phyloP scores from a whole-genome alignment of 768 basidiomycete species.

The Naganishia randhawae region DNA sequence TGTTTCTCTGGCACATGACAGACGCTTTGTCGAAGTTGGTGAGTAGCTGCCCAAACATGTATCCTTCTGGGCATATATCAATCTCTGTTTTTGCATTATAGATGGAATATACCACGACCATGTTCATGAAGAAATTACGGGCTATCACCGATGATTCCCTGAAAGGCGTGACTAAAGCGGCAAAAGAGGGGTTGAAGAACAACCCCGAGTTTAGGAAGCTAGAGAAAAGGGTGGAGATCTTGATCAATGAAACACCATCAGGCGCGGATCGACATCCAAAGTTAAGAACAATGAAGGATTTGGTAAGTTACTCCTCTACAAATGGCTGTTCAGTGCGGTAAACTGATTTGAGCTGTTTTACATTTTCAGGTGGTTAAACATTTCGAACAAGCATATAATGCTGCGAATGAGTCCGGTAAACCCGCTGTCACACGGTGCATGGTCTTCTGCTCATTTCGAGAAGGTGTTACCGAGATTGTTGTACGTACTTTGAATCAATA shows the following conservation, averaged over 20 bases:
- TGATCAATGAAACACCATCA: constrained; percentile 9
- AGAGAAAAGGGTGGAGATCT: constrained; percentile 51
- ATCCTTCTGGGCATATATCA: not conserved
- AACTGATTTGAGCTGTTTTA: not conserved
- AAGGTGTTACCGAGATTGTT: constrained; percentile 87
- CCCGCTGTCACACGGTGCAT: constrained; percentile 66
- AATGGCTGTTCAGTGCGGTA: not conserved
- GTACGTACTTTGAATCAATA: constrained; percentile 34
- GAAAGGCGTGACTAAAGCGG: constrained; percentile 67
- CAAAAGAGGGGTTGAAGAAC: constrained; percentile 37
- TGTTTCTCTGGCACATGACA: constrained; percentile 60
- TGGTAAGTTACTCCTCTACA: constrained; percentile 5
- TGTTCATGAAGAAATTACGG: constrained; percentile 71
- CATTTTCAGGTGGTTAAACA: constrained; percentile 13
- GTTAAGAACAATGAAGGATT: constrained; percentile 11
- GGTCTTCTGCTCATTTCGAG: constrained; percentile 88
- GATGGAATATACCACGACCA: constrained; percentile 76
- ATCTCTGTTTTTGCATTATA: constrained; percentile 45
- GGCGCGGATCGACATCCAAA: constrained; percentile 22
- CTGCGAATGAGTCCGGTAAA: constrained; percentile 29
- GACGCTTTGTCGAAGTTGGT: constrained; percentile 86
- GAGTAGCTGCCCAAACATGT: constrained; percentile 39
- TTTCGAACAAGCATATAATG: constrained; percentile 20
- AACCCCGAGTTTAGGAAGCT: constrained; percentile 41
- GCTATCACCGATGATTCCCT: constrained; percentile 52